Conservation (phyloP, 2,329 filamentous ascomycete species). For the Xylaria sp. region DNA sequence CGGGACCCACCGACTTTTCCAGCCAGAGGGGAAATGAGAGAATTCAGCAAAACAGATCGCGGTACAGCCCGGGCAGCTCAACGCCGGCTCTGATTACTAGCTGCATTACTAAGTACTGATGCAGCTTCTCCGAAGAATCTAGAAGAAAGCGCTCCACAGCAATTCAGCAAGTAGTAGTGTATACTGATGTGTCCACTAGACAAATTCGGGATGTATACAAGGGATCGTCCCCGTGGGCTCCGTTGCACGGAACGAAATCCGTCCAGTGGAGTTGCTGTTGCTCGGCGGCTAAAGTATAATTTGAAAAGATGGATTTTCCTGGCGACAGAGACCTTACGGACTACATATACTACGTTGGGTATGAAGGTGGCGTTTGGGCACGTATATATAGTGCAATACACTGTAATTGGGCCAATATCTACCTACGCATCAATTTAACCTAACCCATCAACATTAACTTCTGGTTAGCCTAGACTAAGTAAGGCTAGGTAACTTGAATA, state of each 20-base stretch:
- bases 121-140: conserved; percentile 17
- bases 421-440: too few relatives aligned
- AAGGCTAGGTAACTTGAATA: too few relatives aligned
- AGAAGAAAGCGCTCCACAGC: conserved; percentile 16
- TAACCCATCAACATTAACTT: too few relatives aligned
- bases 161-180: not conserved
- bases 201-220: too few relatives aligned
- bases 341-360: not conserved
- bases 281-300: not conserved
- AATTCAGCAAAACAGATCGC: not conserved
- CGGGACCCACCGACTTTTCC: not conserved
- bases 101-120: conserved; percentile 16
- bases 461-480: too few relatives aligned
- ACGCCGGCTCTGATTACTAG: conserved; percentile 17
- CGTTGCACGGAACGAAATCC: too few relatives aligned
- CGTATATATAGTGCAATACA: too few relatives aligned
- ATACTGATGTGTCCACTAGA: not conserved
- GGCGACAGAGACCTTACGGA: not conserved
- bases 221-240: too few relatives aligned
- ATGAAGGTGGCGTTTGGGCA: too few relatives aligned
- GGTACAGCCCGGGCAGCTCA: not conserved
- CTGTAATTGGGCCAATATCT: too few relatives aligned
- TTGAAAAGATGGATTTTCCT: not conserved
- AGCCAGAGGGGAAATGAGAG: not conserved
- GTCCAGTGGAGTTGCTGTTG: not conserved